Conservation (phyloP, 2,329 filamentous ascomycete genomes). For the Rhinocladiella similis region DNA sequence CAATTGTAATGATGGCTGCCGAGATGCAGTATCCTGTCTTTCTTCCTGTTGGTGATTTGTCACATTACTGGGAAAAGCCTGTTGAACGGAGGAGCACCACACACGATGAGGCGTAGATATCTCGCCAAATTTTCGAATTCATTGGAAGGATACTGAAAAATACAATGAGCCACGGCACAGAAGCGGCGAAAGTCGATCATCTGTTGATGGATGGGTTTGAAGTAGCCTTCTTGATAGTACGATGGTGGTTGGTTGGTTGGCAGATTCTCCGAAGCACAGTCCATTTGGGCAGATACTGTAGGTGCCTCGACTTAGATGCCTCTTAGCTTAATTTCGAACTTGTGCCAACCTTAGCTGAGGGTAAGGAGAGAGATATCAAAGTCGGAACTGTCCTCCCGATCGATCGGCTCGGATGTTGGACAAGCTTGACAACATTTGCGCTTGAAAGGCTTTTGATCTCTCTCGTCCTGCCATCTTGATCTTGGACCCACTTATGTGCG, state of each 20-base stretch:
- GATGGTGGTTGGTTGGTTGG: too few relatives aligned
- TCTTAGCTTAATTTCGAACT: too few relatives aligned
- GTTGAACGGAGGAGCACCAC: not conserved
- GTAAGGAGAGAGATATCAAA: too few relatives aligned
- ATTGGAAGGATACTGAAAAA: not conserved
- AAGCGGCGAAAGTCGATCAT: not conserved
- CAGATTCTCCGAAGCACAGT: too few relatives aligned
- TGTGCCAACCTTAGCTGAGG: too few relatives aligned
- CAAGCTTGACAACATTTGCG: not conserved
- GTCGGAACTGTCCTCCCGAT: too few relatives aligned
- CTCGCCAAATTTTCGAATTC: not conserved
- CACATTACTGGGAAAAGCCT: not conserved
- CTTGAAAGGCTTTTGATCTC: not conserved
- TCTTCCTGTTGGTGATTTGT: conserved; percentile 17
- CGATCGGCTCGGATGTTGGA: not conserved
- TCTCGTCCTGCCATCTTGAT: not conserved
- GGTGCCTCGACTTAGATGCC: too few relatives aligned
- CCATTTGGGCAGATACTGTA: too few relatives aligned
- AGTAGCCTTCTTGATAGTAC: too few relatives aligned
- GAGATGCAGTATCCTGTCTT: conserved; percentile 11
- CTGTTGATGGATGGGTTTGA: too few relatives aligned
- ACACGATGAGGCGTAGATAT: not conserved
- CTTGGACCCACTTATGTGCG: not conserved
- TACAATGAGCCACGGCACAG: not conserved
- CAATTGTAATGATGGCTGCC: conserved; percentile 16